Base-by-base conservation (phyloP, 176 grass and related monocot species). In the Oryza glaberrima region DNA sequence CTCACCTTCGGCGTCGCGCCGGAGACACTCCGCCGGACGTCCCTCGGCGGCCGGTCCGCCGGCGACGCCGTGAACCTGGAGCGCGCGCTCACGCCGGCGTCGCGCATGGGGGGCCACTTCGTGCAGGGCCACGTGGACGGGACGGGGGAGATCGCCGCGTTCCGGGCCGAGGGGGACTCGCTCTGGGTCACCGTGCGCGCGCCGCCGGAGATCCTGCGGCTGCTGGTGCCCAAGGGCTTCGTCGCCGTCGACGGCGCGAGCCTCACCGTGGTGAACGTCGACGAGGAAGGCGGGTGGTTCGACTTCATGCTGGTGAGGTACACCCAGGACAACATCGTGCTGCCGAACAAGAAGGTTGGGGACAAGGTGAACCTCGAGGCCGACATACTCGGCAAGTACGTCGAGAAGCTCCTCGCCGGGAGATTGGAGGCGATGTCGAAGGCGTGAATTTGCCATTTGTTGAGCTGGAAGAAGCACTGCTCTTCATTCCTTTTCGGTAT, bases 221-320 rank as follows among this genome's bases (percentile, higher is more conserved):
- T 95, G 36, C 79, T 98, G n/a, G 93, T 95, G 83, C 93, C 95
- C 20, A 98, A 98, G 80, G 95, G 95, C 5, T 98, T 98, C 77
- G 90, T 98, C 32, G 91, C 95, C 38, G 91, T 95, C 12, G 95
- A 98, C 51, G 95, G 95, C 14, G 88, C 93, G 14, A 98, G 95
- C 77, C 83, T 98, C 38, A 95, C 93, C 5, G 93, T 98, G 19
- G 91, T 95, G 48, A 82, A 83, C 3, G 95, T 98, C 2, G 77
- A 95, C 10, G 95, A 98, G 52, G 83, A 90, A 20, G 93, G 51
- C 0, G 86, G 89, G 6, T 91, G 91, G 89, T 98, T 98, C 22
- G 89, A 98, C 69, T 95, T 98, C 89, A 98, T 95, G 95, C 85
- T 98, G 7, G 93, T 98, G n/a, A 80, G 93, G 51, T 98, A 98